Percentiles rank a stretch among this genome's conserved stretches.
Conservation (phyloP, 768 basidiomycete genomes). For the Leccinum fibrillosum region DNA sequence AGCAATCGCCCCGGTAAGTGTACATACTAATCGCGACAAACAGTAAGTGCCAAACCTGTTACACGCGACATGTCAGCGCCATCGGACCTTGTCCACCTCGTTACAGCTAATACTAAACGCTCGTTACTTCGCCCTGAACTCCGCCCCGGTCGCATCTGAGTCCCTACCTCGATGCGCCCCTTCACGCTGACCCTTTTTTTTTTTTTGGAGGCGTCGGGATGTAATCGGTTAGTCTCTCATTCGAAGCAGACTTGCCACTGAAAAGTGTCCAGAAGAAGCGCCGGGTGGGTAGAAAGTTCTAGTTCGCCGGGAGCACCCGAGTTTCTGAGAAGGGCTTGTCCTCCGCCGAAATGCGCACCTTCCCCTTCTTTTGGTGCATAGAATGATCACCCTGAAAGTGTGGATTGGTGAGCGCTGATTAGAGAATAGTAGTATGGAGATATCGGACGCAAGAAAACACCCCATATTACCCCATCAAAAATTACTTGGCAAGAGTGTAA, state of each 20-base stretch:
- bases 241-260: not conserved
- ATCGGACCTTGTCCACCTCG: too few relatives aligned
- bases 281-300: not conserved
- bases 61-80: too few relatives aligned
- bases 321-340: not conserved
- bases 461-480: constrained; percentile 2
- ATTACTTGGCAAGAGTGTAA: not conserved
- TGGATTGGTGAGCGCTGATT: not conserved
- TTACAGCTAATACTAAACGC: too few relatives aligned
- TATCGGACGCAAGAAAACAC: not conserved
- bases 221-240: not conserved
- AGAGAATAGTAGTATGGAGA: not conserved
- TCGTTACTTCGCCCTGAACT: not conserved
- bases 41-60: too few relatives aligned
- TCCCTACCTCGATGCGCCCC: not conserved
- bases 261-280: not conserved
- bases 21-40: too few relatives aligned
- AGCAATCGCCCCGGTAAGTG: too few relatives aligned
- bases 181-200: not conserved
- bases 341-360: not conserved
- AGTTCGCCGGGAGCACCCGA: not conserved
- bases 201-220: not conserved
- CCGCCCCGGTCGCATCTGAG: not conserved
- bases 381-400: too few relatives aligned
- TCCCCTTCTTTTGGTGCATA: not conserved